Conservation (phyloP, 306 rosid genomes). For the Pyrus communis region DNA sequence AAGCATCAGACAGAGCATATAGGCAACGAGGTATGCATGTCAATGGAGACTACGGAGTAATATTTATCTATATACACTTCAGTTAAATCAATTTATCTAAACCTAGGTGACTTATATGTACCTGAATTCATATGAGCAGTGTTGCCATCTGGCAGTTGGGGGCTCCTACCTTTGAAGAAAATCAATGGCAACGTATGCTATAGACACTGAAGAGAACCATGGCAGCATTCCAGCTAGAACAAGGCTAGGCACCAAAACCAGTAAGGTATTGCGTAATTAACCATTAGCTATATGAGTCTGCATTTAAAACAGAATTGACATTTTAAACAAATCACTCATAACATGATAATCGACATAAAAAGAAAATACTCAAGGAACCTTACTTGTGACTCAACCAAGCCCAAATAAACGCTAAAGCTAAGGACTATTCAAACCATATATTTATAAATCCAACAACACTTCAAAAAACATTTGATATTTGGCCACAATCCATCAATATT, state of each 20-base stretch:
- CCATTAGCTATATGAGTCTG: background rate
- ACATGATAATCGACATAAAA: background rate
- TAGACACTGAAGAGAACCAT: conserved; percentile 74
- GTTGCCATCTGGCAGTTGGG: conserved; percentile 72
- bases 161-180: conserved; percentile 89
- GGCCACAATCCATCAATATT: conserved; percentile 21
- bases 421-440: background rate
- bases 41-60: background rate
- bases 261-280: conserved; percentile 10
- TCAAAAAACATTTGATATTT: conserved; percentile 14
- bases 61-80: background rate
- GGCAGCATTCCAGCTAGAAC: conserved; percentile 78
- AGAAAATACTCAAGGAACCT: background rate
- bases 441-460: too few relatives aligned
- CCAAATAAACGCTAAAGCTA: background rate
- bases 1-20: background rate
- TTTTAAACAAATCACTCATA: background rate
- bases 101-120: conserved; percentile 1
- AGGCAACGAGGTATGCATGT: conserved; percentile 9
- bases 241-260: conserved; percentile 33
- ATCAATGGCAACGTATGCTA: conserved; percentile 48
- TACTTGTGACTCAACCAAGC: background rate
- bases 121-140: conserved; percentile 51
- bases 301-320: background rate
- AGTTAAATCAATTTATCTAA: conserved; percentile 1